Base-by-base conservation (phyloP, 768 basidiomycete species). In the Calvatia gigantea region DNA sequence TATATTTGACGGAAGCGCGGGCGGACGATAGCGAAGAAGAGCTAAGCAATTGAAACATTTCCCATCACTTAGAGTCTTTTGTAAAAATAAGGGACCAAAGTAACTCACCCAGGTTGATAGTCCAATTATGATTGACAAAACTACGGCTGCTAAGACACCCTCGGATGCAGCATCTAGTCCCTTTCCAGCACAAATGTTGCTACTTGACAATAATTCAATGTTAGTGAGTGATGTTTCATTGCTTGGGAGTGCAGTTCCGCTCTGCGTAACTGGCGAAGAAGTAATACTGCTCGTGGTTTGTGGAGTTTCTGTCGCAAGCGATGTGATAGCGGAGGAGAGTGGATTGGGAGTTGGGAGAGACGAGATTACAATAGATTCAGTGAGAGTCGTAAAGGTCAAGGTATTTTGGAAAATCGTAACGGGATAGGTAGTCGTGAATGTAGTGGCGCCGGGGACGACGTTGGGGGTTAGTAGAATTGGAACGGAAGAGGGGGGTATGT, bases 1-100 rank as follows among this genome's bases (percentile, higher is more conserved):
- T 90, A 91, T 12, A 91, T 64, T 71, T 89, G 85, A 53, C 87
- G 80, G 62, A 82, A 85, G 51, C 78, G 82, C 12, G 89, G 87
- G 37, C 89, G 77, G 19, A 89, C 59, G 43, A 85, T 68, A 23
- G 85, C 88, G 67, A 91, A 91, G 41, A 82, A 58, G 44, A 85
- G 65, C 89, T 90, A 54, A n/a, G n/a, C n/a, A n/a, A 43, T 29
- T 53, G 41, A 12, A 23, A 39, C 60, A 37, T 58, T 41, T 17
- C 21, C 60, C 58, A 41, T 61, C 58, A 48, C 41, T 54, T 51
- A 42, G 28, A 41, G 32, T 46, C 38, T 14, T 33, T 28, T 32
- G 42, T 31, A 56, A 32, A 48, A 29, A 29, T 21, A 32, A 14
- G 50, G 46, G 23, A 23, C 32, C 31, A 55, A 48, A 19, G 51